Base-by-base conservation (phyloP, 495 filamentous ascomycete species). In the Clohesyomyces aquaticus region DNA sequence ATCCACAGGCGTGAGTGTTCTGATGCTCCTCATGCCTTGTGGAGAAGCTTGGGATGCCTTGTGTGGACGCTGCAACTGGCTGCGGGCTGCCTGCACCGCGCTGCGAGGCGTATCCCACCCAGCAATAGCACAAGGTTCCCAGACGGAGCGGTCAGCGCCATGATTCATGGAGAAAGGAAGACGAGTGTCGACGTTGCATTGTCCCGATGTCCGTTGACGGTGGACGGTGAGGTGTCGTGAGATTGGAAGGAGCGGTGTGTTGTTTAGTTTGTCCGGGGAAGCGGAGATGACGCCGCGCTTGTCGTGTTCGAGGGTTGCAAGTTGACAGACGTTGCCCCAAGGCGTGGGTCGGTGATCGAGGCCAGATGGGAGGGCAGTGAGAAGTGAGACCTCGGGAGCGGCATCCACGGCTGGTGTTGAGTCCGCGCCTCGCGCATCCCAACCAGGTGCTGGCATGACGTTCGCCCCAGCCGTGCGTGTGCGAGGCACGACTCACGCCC, bases 181-280 rank as follows among this genome's bases (percentile, higher is more conserved):
- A 23, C 22, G 51, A 19, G 18, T 21, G 25, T 3, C 38, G 8
- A 4, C 8, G 14, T 22, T 22, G 21, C 43, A 47, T 47, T n/a
- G 43, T 18, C 8, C 4, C 8, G 19, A 9, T n/a, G 16, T 18
- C 19, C 8, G 19, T 47, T n/a, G 16, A 4, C 19, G 43, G n/a
- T 47, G 43, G 43, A 6, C 8, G 25, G 27, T 16, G 28, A 26
- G 32, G 43, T 29, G 38, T n/a, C n/a, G n/a, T 25, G n/a, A 41
- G 12, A 42, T 58, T 47, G 41, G 22, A 58, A 58, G 22, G 29
- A 48, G 55, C 55, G 55, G 55, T 58, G 55, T 58, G 41, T n/a
- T n/a, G n/a, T 38, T 38, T 48, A n/a, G 35, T 43, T 6, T 21
- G 43, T 22, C 26, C 53, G 53, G 53, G 53, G 53, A 55, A 54